Base-by-base conservation (phyloP, 75 land plant species). In the Pinus taeda region DNA sequence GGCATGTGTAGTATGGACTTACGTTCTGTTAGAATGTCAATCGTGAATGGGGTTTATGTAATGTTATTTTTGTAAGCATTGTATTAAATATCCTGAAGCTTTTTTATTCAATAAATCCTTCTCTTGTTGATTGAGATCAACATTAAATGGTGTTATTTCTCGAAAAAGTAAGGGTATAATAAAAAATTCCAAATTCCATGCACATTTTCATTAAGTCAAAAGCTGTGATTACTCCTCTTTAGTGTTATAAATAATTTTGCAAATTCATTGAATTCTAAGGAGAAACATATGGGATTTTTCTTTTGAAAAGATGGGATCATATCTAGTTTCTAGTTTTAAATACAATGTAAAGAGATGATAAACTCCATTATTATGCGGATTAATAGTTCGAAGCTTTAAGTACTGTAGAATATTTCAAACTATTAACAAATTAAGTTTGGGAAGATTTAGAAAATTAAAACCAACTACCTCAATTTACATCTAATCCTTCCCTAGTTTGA, bases 51-150 rank as follows among this genome's bases (percentile, higher is more conserved):
- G 53, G 53, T 45, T 45, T 8, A 6, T 45, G 7, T 45, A 45
- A 45, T 45, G 6, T 6, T 33, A 30, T 29, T 39, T 33, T 33
- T 65, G 39, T 33, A 42, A 20, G 37, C 39, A 15, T 7, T 15
- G 2, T 65, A 7, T 45, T 45, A 7, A 17, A 63, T 15, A 60
- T 9, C 17, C 26, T 22, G 1, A 24, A 60, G 63, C 0, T 2
- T 60, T 94, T 60, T 60, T 65, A 15, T 0, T 65, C 69, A 33
- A 33, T 33, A 15, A 65, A 65, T 1, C 17, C 1, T 15, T 65
- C 69, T 15, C 42, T 69, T 69, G 13, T 69, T 8, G 22, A 69
- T 69, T 20, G 1, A 69, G 13, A 39, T 12, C 0, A 69, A 22
- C 71, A n/a, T n/a, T 69, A 39, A 69, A 69, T 7, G 3, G 1